Percentiles rank a stretch among this genome's conserved stretches.
Conservation (phyloP, 352 stramenopile genomes). For the Pythium dissotocum region DNA sequence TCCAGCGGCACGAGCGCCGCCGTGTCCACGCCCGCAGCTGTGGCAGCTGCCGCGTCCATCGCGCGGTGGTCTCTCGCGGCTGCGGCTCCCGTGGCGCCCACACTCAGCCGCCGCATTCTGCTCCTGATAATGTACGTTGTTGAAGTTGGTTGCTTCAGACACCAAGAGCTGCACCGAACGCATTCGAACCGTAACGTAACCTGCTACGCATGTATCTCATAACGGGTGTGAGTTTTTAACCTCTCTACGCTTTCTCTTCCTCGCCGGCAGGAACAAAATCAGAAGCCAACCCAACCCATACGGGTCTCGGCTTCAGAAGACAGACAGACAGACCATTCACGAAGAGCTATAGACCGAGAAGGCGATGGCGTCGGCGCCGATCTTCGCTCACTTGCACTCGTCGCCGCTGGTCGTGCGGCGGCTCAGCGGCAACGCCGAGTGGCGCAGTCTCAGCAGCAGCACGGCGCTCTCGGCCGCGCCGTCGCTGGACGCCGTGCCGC, state of each 20-base stretch:
- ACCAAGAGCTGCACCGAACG: background rate
- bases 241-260: background rate
- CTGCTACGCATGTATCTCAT: background rate
- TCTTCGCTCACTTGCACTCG: conserved; percentile 86
- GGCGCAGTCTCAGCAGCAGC: conserved; percentile 51
- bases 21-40: conserved; percentile 14
- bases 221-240: background rate
- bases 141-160: conserved; percentile 10
- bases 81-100: background rate
- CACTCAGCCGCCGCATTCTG: conserved; percentile 9
- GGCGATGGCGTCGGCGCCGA: conserved; percentile 26
- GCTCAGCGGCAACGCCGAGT: conserved; percentile 49
- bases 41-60: background rate
- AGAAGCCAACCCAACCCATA: background rate
- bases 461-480: background rate
- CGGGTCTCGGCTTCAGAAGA: too few relatives aligned
- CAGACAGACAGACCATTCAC: background rate
- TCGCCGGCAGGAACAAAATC: background rate
- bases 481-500: background rate
- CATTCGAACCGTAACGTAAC: background rate
- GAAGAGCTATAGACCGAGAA: background rate
- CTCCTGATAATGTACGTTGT: conserved; percentile 10
- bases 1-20: conserved; percentile 21
- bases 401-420: conserved; percentile 78
- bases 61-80: background rate